Percentiles rank a stretch among this genome's conserved stretches.
phyloP scores from a whole-genome alignment of 2,329 filamentous ascomycete genomes.

The Ilyonectria destructans region DNA sequence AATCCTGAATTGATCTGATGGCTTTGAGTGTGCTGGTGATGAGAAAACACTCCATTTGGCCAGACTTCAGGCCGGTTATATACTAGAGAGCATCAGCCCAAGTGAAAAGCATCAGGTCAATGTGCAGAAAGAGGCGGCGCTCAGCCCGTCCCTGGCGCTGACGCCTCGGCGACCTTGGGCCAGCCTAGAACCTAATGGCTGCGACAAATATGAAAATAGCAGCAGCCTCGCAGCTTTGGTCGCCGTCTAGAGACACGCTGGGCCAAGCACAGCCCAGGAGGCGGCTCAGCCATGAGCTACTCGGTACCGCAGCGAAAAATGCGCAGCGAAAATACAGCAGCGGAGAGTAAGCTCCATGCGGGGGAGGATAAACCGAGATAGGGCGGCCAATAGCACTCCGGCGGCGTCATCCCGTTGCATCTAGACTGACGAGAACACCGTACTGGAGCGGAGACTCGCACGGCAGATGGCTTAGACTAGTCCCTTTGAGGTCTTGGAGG shows the following conservation, averaged over 20 bases:
- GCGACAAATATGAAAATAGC: constrained; percentile 31
- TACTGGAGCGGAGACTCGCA: constrained; percentile 9
- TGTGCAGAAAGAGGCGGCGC: constrained; percentile 1
- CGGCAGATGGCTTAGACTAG: constrained; percentile 11
- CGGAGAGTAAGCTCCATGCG: background rate
- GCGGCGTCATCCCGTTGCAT: constrained; percentile 3
- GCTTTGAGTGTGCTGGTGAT: constrained; percentile 11
- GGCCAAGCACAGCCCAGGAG: constrained; percentile 21
- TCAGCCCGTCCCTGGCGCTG: background rate
- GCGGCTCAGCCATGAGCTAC: constrained; percentile 27
- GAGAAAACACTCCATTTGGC: background rate
- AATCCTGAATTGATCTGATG: background rate
- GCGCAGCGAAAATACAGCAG: background rate
- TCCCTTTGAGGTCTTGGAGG: background rate
- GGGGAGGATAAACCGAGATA: constrained; percentile 1
- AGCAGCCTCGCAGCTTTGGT: background rate
- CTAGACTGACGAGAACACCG: background rate
- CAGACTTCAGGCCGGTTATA: constrained; percentile 13
- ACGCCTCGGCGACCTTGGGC: constrained; percentile 7
- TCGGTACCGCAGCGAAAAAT: background rate
- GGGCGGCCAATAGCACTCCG: constrained; percentile 15
- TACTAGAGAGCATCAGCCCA: constrained; percentile 10
- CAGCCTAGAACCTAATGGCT: background rate
- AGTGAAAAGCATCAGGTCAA: background rate
- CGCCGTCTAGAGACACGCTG: background rate